A percentile compares a stretch with the other conserved stretches of the same genome.
These are phyloP conservation scores for Leishmania arabica DNA, from an alignment of 208 protist species.

Conservation along the genomic window DNA sequence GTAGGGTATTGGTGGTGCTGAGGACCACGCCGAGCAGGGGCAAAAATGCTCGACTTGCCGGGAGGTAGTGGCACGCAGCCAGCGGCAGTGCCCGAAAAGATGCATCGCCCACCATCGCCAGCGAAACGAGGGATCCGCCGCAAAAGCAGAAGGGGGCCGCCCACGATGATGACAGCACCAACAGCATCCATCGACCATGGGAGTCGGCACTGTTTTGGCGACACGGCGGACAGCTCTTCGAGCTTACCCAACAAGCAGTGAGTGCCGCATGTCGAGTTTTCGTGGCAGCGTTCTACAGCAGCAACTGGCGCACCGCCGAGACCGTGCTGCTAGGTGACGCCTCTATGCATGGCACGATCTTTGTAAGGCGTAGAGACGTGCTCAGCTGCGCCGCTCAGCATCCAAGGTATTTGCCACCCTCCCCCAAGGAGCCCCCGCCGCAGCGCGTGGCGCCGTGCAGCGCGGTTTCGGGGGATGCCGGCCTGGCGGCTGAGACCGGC, in stretches of 20 bases:
- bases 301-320: conserved; percentile 36
- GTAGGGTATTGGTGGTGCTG: conserved; percentile 37
- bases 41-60: conserved; percentile 33
- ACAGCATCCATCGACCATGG: conserved; percentile 34
- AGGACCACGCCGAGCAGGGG: conserved; percentile 62
- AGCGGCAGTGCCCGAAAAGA: no score
- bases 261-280: conserved; percentile 40
- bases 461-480: no score
- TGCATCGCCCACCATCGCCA: no score
- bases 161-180: background rate
- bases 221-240: conserved; percentile 57
- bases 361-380: conserved; percentile 10
- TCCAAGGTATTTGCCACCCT: no score
- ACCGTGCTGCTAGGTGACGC: conserved; percentile 40
- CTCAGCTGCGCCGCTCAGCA: no score
- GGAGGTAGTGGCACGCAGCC: no score
- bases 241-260: conserved; percentile 58
- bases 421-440: no score
- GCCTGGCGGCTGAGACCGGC: background rate
- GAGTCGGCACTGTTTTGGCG: conserved; percentile 18
- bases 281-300: conserved; percentile 35
- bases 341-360: conserved; percentile 57
- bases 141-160: no score
- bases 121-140: no score
- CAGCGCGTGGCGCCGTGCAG: no score